A percentile compares a stretch with the other conserved stretches of the same genome.
These are phyloP conservation scores for Thymus mandschuricus DNA, from an alignment of 257 asterid genomes.

Conservation along the genomic window DNA sequence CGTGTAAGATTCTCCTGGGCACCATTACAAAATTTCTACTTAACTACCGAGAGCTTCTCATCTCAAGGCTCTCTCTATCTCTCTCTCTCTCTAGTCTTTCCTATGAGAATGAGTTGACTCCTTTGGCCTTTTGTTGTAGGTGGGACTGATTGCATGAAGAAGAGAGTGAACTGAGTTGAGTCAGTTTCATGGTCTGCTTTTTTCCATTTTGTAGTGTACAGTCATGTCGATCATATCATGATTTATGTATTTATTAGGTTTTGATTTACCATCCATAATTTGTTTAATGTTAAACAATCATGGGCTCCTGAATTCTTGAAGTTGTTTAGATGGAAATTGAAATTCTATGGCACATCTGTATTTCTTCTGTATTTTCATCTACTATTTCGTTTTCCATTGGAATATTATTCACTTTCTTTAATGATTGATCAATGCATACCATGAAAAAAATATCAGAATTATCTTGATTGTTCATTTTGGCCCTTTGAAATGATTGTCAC, in stretches of 20 bases:
- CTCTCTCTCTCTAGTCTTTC: not conserved
- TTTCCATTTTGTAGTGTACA: not conserved
- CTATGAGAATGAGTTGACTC: not conserved
- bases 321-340: too few relatives aligned
- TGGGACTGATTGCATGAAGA: conserved; percentile 19
- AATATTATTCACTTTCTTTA: too few relatives aligned
- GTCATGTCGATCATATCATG: not conserved
- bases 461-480: too few relatives aligned
- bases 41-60: not conserved
- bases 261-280: not conserved
- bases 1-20: conserved; percentile 6
- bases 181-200: not conserved
- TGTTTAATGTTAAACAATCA: not conserved
- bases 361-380: too few relatives aligned
- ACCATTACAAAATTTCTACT: not conserved
- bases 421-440: too few relatives aligned
- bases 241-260: not conserved
- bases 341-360: too few relatives aligned
- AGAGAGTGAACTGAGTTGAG: not conserved
- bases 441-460: too few relatives aligned
- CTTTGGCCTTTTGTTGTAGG: not conserved
- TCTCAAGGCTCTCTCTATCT: not conserved
- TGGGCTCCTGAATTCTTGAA: not conserved
- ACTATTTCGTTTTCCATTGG: too few relatives aligned
- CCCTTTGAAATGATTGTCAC: too few relatives aligned